These are phyloP conservation scores for Fusarium camptoceras DNA, from an alignment of 2,329 filamentous ascomycete genomes.

Conservation along the genomic window DNA sequence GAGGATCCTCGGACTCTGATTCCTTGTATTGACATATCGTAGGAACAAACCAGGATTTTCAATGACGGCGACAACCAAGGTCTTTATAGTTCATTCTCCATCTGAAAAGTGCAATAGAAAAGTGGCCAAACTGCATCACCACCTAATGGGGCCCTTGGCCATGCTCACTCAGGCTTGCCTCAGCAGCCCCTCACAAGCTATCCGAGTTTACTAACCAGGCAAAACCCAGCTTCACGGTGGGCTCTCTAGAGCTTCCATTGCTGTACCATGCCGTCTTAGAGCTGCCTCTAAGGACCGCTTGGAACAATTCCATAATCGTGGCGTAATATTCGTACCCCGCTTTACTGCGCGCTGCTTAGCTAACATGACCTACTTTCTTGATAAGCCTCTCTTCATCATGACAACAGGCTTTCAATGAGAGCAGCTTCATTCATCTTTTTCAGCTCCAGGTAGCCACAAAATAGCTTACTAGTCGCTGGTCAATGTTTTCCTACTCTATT, in stretches of 20 bases:
- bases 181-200: constrained; percentile 40
- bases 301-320: constrained; percentile 43
- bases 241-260: constrained; percentile 16
- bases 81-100: constrained; percentile 38
- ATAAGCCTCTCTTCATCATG: constrained; percentile 38
- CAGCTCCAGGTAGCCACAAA: background rate
- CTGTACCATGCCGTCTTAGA: constrained; percentile 19
- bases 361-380: constrained; percentile 27
- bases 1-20: constrained; percentile 30
- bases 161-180: constrained; percentile 43
- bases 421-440: background rate
- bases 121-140: constrained; percentile 23
- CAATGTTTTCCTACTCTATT: background rate
- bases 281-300: constrained; percentile 9
- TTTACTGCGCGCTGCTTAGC: constrained; percentile 41
- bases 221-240: constrained; percentile 22
- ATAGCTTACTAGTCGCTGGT: background rate
- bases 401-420: constrained; percentile 23
- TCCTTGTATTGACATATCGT: constrained; percentile 40
- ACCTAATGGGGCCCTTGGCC: constrained; percentile 8
- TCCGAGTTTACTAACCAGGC: constrained; percentile 14
- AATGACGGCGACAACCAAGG: constrained; percentile 35
- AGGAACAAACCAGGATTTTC: constrained; percentile 9
- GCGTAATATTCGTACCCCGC: constrained; percentile 44
- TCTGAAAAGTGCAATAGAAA: constrained; percentile 9